A percentile compares a stretch with the other conserved stretches of the same genome.
These are phyloP conservation scores for Picea glauca DNA, from an alignment of 75 land plant species.

Conservation along the genomic window DNA sequence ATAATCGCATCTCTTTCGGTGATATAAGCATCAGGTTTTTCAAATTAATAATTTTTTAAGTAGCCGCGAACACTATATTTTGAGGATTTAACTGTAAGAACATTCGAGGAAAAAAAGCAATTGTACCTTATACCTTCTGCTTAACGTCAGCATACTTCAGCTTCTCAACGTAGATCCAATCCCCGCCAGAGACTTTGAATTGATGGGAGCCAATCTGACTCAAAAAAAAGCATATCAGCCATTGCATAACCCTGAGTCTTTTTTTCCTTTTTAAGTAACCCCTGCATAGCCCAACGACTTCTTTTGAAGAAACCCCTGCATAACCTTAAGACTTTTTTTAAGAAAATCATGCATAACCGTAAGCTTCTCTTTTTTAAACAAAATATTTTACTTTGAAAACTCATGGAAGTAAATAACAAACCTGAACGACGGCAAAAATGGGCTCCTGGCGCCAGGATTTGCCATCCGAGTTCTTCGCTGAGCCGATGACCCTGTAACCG, in stretches of 20 bases:
- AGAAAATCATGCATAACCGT: not conserved
- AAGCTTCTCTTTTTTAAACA: not conserved
- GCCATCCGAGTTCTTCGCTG: not conserved
- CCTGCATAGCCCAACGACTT: not conserved
- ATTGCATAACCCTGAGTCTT: not conserved
- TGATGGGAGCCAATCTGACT: constrained; percentile 93
- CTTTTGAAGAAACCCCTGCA: not conserved
- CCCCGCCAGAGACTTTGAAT: constrained; percentile 92
- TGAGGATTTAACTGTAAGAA: too few relatives aligned
- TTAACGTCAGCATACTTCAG: constrained; percentile 85
- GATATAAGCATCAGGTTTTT: too few relatives aligned
- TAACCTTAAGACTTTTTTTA: not conserved
- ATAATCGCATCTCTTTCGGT: too few relatives aligned
- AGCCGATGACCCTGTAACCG: not conserved
- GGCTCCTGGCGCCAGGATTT: not conserved
- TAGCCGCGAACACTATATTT: too few relatives aligned
- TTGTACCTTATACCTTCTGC: constrained; percentile 63
- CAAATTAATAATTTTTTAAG: too few relatives aligned
- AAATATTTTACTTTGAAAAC: not conserved
- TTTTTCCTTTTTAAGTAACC: not conserved
- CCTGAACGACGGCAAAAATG: constrained; percentile 5
- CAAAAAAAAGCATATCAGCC: not conserved
- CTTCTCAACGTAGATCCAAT: constrained; percentile 77
- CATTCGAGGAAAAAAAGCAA: too few relatives aligned
- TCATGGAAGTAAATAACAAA: not conserved